Base-by-base conservation (phyloP, 2,329 filamentous ascomycete genomes). In the Berkeleyomyces rouxiae region DNA sequence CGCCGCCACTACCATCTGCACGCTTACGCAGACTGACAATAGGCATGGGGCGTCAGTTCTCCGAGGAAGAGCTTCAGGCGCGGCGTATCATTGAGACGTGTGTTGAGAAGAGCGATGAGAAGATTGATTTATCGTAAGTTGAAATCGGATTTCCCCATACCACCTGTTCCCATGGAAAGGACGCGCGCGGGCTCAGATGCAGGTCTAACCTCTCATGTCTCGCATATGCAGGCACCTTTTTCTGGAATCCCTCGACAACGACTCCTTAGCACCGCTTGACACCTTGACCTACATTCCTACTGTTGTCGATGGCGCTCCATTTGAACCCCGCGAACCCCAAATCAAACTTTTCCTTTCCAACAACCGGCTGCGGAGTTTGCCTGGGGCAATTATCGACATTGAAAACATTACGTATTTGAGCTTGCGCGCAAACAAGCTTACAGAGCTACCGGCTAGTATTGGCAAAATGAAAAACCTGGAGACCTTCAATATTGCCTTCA, bases 401-500 rank as follows among this genome's bases (percentile, higher is more conserved):
- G 74, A 82, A 31, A 74, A 82, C 67, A 74, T 89, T 39, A 84
- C 81, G 0, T 79, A 84, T 13, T 77, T 90, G 10, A 87, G 80
- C 67, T 75, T 90, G 13, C 81, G 86, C 43, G 80, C 78, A 65
- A 88, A 88, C 67, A 70, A 76, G 33, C 75, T 90, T 11, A 73
- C 72, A 0, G 79, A 85, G 68, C 72, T 90, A 2, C 82, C 86
- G 0, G 74, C 82, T 0, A 75, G 77, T 3, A 82, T 89, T 58
- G 75, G 74, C 31, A 79, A 79, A 40, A 75, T 89, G 5, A 70
- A 69, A 3, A 83, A 82, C 64, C 75, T 90, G 3, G 73, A 75
- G 59, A 78, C 82, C 59, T 77, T 90, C 46, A 88, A 88, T 67
- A 67, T 90, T 7, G 81, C 83, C 0, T 79, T 85, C 61, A 89